Conservation (phyloP, 1,284 basidiomycete genomes). For the Fomitopsis pinicola region DNA sequence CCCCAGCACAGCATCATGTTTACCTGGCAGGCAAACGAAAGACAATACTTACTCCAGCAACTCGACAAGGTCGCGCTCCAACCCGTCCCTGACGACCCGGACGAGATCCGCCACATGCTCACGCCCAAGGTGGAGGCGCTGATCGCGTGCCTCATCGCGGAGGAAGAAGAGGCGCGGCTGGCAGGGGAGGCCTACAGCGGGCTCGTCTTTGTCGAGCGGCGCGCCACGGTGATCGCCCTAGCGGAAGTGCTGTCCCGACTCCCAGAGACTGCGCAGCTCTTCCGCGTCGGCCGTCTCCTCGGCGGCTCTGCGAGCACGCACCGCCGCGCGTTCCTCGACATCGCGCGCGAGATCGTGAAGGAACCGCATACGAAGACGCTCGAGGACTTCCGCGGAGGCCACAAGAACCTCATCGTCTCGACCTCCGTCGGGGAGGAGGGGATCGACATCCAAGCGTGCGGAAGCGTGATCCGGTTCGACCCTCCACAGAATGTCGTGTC, state of each 20-base stretch:
- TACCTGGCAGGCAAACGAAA: constrained; percentile 54
- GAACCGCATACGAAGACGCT: constrained; percentile 52
- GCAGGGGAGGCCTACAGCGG: constrained; percentile 58
- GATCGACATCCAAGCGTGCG: constrained; percentile 77
- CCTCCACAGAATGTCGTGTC: constrained; percentile 69
- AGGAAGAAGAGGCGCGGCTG: constrained; percentile 50
- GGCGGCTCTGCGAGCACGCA: constrained; percentile 56
- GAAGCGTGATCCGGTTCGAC: constrained; percentile 74
- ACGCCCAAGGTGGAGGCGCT: constrained; percentile 58
- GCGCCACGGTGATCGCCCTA: constrained; percentile 66
- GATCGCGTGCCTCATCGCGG: constrained; percentile 46
- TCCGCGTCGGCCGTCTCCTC: constrained; percentile 56
- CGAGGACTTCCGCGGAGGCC: constrained; percentile 61
- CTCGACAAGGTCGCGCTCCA: constrained; percentile 39
- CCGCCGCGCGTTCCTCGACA: constrained; percentile 61
- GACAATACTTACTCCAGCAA: constrained; percentile 49
- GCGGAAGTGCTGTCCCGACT: constrained; percentile 55
- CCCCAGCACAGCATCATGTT: constrained; percentile 46
- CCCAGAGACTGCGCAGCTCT: constrained; percentile 44
- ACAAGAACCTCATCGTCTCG: constrained; percentile 71
- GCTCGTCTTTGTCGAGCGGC: constrained; percentile 70
- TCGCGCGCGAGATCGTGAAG: constrained; percentile 53
- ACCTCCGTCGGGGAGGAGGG: constrained; percentile 85
- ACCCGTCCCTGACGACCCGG: constrained; percentile 43
- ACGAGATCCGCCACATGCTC: constrained; percentile 44